Evolutionary conservation across 345 rosid genomes (phyloP), one percentile per base, ranked within the genome.

Genomic region (Litchi chinensis): DNA sequence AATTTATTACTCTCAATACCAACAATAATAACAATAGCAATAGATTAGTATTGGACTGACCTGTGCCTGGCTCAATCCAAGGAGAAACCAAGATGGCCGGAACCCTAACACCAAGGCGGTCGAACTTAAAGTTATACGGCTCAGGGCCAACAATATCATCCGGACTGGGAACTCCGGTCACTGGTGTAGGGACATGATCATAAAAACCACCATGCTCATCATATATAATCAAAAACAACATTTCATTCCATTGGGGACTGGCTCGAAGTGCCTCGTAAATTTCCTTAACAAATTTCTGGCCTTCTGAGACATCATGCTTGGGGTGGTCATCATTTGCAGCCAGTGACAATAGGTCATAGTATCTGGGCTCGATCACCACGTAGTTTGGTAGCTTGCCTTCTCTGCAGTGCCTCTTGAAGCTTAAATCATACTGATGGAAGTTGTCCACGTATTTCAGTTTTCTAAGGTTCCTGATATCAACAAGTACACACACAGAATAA

Each of bases 181-280:
- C 83, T 0, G 98, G 98, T 0, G 97, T 95, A 1, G 94, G 94
- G 54, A 93, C 98, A 72, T 95, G 98, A 76, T 95, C 98, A 19
- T 90, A 95, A 80, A 90, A 93, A 11, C 97, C 98, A n/a, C 98
- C 97, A 40, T 95, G 98, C 59, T 93, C 98, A 75, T 93, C 97
- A 46, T 95, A 95, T 22, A 82, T 79, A 44, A 95, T 56, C 0
- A 93, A 19, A 70, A 95, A 90, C 57, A 92, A 71, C 10, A 65
- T 91, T 82, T 93, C 91, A 24, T 95, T 89, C 98, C 98, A 95
- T 21, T 90, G 95, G 4, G 98, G 98, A 80, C 98, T 93, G 6
- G 89, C 84, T 83, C 97, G 79, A 1, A 95, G 86, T 4, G 93
- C 90, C 82, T 95, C 97, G 22, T 95, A 93, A 39, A 95, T 93